Evolutionary conservation across 1,139 yeast species (phyloP).

Genomic region (Taiozyma sp.): DNA sequence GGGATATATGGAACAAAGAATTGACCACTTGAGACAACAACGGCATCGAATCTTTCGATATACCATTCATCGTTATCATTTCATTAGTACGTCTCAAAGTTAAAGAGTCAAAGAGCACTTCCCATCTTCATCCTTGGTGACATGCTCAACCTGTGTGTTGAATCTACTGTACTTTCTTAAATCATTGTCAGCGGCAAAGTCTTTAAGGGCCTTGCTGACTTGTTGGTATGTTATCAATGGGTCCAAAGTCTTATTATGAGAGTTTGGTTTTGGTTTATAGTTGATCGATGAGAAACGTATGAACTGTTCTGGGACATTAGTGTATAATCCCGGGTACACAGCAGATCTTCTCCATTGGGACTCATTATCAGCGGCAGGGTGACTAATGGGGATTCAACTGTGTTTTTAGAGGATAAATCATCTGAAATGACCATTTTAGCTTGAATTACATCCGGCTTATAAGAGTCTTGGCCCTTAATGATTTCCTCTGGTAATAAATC

Average conservation of each 20-base stretch:
- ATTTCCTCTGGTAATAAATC: constrained; percentile 23
- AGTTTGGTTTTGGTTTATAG: neutral
- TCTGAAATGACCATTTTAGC: constrained; percentile 16
- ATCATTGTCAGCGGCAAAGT: constrained; percentile 30
- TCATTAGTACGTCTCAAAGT: constrained; percentile 26
- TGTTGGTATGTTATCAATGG: constrained; percentile 33
- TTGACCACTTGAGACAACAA: constrained; percentile 42
- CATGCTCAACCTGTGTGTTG: constrained; percentile 36
- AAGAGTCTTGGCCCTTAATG: constrained; percentile 18
- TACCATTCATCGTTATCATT: constrained; percentile 26
- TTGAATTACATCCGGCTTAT: constrained; percentile 22
- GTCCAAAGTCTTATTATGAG: neutral
- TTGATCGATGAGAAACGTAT: constrained; percentile 34
- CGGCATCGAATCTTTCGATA: constrained; percentile 36
- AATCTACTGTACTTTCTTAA: constrained; percentile 34
- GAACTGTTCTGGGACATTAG: constrained; percentile 42
- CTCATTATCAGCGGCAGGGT: constrained; percentile 16
- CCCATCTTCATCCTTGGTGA: constrained; percentile 28
- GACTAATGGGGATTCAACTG: constrained; percentile 17
- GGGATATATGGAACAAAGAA: constrained; percentile 45
- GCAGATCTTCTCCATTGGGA: constrained; percentile 40
- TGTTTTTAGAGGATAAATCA: constrained; percentile 6
- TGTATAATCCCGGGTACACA: constrained; percentile 39
- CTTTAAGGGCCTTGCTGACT: constrained; percentile 29
- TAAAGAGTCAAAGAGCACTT: constrained; percentile 41